Base-by-base conservation (phyloP, 176 grass and related monocot genomes). In the Alopecurus myosuroides region DNA sequence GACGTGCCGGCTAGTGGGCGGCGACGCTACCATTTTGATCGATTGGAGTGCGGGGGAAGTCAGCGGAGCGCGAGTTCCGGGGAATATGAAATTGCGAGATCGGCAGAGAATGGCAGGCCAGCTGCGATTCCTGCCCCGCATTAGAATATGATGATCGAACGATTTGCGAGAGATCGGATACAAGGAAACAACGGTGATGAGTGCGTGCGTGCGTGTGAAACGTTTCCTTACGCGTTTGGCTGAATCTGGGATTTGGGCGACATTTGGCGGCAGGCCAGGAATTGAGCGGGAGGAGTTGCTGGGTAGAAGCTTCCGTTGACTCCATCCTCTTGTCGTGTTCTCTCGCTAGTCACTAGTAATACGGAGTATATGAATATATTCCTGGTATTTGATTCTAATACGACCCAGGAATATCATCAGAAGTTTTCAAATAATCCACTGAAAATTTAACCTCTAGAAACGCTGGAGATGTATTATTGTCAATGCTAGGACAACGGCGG, bases 1-100 rank as follows among this genome's bases (percentile, higher is more conserved):
- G 77, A 79, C 77, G 77, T 79, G 77, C 77, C 77, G 77, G 57
- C 57, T 29, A 79, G 77, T 79, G 77, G 77, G 77, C 57, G 35
- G 41, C 77, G 77, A 45, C 37, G 25, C 17, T 20, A 30, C 56
- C 57, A 18, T 61, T 42, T 64, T 61, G 39, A 46, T 79, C 57
- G 57, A 64, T 64, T 12, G 25, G 57, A 7, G 75, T 55, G 51
- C 75, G 34, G 34, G 52, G 34, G 53, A 79, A 79, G 77, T 79
- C 77, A 79, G 77, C 55, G 77, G 77, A 39, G 77, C 77, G 57
- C 39, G 77, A 64, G 57, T 61, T 31, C 11, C 60, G 77, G 60
- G 25, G 77, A 79, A 46, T 79, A 64, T 33, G 77, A 64, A 77
- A 79, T 62, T 45, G 56, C 37, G 20, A 60, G 23, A 74, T 74